Conservation (phyloP, 1,139 yeast genomes). For the Geotrichum phurueaensis region DNA sequence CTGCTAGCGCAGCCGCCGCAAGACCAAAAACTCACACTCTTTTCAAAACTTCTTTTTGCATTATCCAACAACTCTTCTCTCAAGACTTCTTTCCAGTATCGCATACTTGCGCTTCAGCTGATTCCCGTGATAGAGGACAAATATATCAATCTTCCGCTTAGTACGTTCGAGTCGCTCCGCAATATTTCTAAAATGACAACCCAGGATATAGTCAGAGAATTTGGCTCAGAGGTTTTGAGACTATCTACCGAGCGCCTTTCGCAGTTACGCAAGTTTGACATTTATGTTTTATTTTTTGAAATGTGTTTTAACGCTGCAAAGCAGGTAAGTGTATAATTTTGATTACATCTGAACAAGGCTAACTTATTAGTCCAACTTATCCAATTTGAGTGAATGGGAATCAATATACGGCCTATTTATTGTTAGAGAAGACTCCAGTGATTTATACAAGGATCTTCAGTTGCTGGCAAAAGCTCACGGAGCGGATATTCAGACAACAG, state of each 20-base stretch:
- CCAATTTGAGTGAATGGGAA: conserved; percentile 8
- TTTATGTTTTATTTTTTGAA: conserved; percentile 14
- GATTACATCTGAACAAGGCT: not conserved
- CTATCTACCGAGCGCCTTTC: conserved; percentile 12
- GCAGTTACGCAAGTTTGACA: conserved; percentile 7
- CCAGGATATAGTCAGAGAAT: conserved; percentile 11
- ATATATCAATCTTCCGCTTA: conserved; percentile 17
- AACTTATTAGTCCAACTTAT: conserved; percentile 1
- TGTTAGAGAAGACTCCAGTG: conserved; percentile 6
- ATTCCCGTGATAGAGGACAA: conserved; percentile 17
- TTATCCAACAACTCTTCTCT: conserved; percentile 20
- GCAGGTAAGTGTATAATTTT: conserved; percentile 4
- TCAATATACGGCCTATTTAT: conserved; percentile 6
- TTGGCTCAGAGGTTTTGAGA: conserved; percentile 16
- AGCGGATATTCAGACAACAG: not conserved
- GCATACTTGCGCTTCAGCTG: conserved; percentile 18
- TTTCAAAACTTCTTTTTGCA: conserved; percentile 21
- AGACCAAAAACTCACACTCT: conserved; percentile 17
- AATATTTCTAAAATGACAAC: conserved; percentile 13
- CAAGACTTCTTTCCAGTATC: conserved; percentile 19
- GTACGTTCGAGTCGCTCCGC: conserved; percentile 19
- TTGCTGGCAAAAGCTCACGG: conserved; percentile 7
- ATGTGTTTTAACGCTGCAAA: conserved; percentile 12
- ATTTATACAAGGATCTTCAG: conserved; percentile 1
- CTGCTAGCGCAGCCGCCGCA: conserved; percentile 7